Base-by-base conservation (phyloP, 2,329 filamentous ascomycete species). In the Botrytis hyacinthi region DNA sequence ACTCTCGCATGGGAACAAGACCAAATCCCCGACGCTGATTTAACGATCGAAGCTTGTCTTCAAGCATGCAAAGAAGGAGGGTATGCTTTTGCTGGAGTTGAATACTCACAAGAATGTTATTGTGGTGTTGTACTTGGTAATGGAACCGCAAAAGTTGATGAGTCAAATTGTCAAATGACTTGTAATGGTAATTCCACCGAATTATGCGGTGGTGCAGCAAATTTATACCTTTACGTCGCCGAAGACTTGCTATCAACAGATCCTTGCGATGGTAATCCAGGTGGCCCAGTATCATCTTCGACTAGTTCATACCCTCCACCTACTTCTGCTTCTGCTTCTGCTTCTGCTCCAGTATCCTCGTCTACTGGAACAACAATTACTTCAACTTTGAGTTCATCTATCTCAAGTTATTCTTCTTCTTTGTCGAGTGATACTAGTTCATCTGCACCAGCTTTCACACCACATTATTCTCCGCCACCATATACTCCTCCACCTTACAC, bases 211-310 rank as follows among this genome's bases (percentile, higher is more conserved):
- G 83, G 82, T 22, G 73, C 74, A 18, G 70, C 72, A 16, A 75
- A 78, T n/a, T 32, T 84, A 18, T 78, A 82, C 65, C 73, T 84
- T 12, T 84, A 85, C 74, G 83, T 86, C 61, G 85, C 86, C 67
- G 82, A 82, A 70, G 84, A 87, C 71, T 81, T 89, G 46, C 80
- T 84, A 78, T 87, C 85, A 71, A 81, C 84, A 20, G 82, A 88
- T 80, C 86, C 86, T 59, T 88, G 86, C 77, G 62, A 70, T 40
- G 74, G 73, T 62, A 72, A 70, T 42, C 48, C 66, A 66, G 70
- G 70, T 37, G 29, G n/a, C 22, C 16, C 48, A 29, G 20, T 37
- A 35, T 72, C 60, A 65, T 75, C 79, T 74, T 74, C 74, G 3
- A 29, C 32, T 3, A 54, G 32, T 22, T 40, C n/a, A 57, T 32